Conservation (phyloP, 805 yeast genomes). For the Spathaspora girioi region DNA sequence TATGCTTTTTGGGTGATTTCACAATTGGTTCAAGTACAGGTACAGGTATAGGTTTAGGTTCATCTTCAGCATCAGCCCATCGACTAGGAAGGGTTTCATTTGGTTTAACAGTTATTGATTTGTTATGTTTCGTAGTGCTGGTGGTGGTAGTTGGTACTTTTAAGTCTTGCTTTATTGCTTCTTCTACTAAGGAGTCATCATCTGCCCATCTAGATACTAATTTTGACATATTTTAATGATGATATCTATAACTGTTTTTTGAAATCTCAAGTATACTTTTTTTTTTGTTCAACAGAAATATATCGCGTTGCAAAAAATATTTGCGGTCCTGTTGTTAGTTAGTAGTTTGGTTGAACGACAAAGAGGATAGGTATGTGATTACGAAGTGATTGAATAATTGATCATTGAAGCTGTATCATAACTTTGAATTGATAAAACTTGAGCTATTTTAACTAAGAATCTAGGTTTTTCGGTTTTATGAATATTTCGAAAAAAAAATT, state of each 20-base stretch:
- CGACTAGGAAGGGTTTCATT: constrained; percentile 23
- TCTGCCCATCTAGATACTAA: constrained; percentile 34
- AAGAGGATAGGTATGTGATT: no score
- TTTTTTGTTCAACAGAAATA: neutral
- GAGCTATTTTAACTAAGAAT: no score
- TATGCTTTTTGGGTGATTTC: neutral
- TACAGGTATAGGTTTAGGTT: constrained; percentile 2
- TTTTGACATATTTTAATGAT: constrained; percentile 9
- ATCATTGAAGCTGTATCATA: no score
- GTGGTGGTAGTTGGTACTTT: neutral
- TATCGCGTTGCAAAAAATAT: neutral
- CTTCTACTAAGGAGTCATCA: constrained; percentile 22
- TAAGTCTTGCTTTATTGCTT: constrained; percentile 22
- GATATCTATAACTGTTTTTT: neutral
- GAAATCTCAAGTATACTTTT: no score
- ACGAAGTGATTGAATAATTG: no score
- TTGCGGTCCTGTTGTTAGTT: no score
- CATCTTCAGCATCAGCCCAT: constrained; percentile 25
- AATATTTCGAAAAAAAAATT: no score
- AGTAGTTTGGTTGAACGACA: no score
- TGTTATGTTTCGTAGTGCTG: neutral
- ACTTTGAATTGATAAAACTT: no score
- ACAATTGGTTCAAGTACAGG: neutral
- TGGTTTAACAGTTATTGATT: constrained; percentile 8
- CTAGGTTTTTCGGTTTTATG: no score